phyloP scores from a whole-genome alignment of 306 rosid genomes.

The Cucurbita moschata region DNA sequence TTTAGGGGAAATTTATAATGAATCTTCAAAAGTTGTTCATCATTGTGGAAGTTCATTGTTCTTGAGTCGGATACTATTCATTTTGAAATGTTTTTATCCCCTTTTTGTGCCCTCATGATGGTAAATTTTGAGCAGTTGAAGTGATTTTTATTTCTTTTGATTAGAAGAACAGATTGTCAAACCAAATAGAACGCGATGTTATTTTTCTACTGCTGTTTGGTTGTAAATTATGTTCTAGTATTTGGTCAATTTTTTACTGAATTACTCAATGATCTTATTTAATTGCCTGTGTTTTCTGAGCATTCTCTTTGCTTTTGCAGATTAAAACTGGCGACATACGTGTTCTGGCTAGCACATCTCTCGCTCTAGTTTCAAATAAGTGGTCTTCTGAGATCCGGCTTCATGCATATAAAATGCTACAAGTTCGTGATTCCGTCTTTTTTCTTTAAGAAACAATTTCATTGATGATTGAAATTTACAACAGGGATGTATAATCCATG shows the following conservation, averaged over 20 bases:
- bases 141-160: background rate
- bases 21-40: background rate
- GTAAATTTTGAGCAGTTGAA: background rate
- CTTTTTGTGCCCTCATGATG: background rate
- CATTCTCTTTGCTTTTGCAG: slow-evolving; percentile 27
- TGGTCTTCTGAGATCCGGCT: slow-evolving; percentile 93
- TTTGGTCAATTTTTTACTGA: background rate
- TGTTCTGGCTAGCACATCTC: slow-evolving; percentile 55
- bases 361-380: slow-evolving; percentile 59
- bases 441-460: too few species aligned
- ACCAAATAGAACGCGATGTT: too few species aligned
- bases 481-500: too few species aligned
- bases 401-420: slow-evolving; percentile 91
- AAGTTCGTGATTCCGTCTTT: slow-evolving; percentile 28
- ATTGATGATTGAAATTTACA: too few species aligned
- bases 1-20: background rate
- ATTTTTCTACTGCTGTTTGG: background rate
- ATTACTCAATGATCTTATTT: background rate
- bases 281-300: background rate
- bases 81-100: background rate
- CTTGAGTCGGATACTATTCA: background rate
- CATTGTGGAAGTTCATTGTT: background rate
- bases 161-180: too few species aligned
- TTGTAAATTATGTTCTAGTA: background rate
- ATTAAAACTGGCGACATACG: slow-evolving; percentile 60